Conservation (phyloP, 306 rosid genomes). For the Rosa multiflora region DNA sequence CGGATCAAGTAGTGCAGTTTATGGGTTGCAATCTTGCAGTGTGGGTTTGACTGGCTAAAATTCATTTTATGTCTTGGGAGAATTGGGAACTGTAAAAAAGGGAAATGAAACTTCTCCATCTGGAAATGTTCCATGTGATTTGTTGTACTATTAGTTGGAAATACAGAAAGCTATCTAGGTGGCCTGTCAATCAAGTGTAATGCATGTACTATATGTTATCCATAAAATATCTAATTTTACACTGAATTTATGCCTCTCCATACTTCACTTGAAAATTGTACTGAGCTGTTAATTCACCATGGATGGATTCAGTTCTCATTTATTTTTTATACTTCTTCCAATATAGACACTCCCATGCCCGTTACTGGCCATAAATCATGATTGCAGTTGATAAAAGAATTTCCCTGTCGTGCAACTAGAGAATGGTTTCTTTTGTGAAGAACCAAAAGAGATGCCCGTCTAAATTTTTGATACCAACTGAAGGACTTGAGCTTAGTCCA, state of each 20-base stretch:
- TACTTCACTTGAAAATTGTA: neutral
- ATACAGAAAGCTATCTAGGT: neutral
- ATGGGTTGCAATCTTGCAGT: slow-evolving; percentile 9
- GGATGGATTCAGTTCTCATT: neutral
- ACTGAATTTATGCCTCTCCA: too few species aligned
- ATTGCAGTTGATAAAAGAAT: neutral
- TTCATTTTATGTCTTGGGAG: slow-evolving; percentile 18
- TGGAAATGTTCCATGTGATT: slow-evolving; percentile 13
- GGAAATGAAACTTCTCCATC: slow-evolving; percentile 30
- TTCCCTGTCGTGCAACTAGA: too few species aligned
- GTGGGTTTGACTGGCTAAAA: slow-evolving; percentile 30
- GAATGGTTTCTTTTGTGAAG: too few species aligned
- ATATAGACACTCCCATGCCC: neutral
- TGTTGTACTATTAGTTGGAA: slow-evolving; percentile 23
- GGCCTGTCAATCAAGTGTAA: slow-evolving; percentile 20
- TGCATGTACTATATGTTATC: neutral
- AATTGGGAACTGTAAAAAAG: slow-evolving; percentile 33
- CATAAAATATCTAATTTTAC: neutral
- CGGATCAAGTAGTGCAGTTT: slow-evolving; percentile 28
- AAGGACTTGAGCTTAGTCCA: too few species aligned
- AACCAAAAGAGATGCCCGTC: too few species aligned
- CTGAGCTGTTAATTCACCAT: neutral
- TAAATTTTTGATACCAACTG: too few species aligned
- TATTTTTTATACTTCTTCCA: neutral
- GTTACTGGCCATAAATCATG: too few species aligned